A percentile compares a stretch with the other conserved stretches of the same genome.
Conservation (phyloP, 2,329 filamentous ascomycete genomes). For the Fusarium papillatum region DNA sequence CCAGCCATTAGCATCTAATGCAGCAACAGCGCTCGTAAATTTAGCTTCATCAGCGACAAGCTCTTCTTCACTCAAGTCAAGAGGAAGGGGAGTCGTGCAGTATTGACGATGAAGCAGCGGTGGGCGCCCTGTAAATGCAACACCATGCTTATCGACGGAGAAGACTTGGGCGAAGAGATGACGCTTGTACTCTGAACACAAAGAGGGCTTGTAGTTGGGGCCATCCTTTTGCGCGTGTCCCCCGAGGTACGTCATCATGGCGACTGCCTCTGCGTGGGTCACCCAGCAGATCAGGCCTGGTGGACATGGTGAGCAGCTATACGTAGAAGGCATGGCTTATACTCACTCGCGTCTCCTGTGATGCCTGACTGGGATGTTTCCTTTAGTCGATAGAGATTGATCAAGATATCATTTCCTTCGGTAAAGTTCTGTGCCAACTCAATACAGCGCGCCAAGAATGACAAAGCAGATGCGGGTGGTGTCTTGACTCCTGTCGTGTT, state of each 20-base stretch:
- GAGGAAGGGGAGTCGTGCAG: slow-evolving; percentile 53
- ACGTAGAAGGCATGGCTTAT: no score
- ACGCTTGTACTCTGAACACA: slow-evolving; percentile 27
- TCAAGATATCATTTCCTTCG: slow-evolving; percentile 17
- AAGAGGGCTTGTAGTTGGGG: slow-evolving; percentile 8
- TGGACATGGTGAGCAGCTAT: background rate
- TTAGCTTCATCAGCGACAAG: slow-evolving; percentile 47
- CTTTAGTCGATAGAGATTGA: slow-evolving; percentile 19
- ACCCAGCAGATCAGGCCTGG: slow-evolving; percentile 16
- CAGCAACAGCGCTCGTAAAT: slow-evolving; percentile 5
- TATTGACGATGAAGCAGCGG: slow-evolving; percentile 48
- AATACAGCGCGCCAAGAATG: slow-evolving; percentile 13
- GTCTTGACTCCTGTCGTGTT: background rate
- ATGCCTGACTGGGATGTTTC: slow-evolving; percentile 2
- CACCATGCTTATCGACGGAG: slow-evolving; percentile 52
- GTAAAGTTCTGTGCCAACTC: slow-evolving; percentile 7
- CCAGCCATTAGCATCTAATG: slow-evolving; percentile 54
- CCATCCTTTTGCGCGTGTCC: slow-evolving; percentile 3
- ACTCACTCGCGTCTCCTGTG: slow-evolving; percentile 28
- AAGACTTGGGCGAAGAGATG: slow-evolving; percentile 50
- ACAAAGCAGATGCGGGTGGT: background rate
- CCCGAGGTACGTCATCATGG: slow-evolving; percentile 22
- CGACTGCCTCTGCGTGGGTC: slow-evolving; percentile 10
- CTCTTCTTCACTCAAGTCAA: slow-evolving; percentile 54
- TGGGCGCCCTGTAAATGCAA: slow-evolving; percentile 58